phyloP scores from a whole-genome alignment of 2,329 filamentous ascomycete genomes.

The Ophiostoma sp. region DNA sequence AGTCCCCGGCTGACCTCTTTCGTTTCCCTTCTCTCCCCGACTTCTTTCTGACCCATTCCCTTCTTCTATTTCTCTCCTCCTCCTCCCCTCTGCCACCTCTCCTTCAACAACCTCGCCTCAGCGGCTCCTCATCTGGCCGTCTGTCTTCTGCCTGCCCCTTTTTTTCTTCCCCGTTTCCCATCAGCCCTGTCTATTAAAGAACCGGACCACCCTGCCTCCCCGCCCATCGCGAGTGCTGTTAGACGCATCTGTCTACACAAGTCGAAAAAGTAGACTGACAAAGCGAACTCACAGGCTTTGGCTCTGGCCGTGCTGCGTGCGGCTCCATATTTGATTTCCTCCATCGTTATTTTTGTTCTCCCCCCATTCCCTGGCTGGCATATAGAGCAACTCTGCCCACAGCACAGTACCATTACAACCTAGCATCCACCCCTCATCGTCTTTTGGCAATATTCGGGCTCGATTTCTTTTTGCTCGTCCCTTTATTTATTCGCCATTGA shows the following conservation, averaged over 20 bases:
- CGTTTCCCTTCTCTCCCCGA: neutral
- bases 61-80: neutral
- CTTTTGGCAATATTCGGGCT: constrained; percentile 2
- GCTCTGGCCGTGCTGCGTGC: neutral
- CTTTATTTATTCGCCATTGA: neutral
- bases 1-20: neutral
- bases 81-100: neutral
- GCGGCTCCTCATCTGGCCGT: neutral
- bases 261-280: constrained; percentile 3
- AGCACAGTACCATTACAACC: neutral
- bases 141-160: neutral
- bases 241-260: constrained; percentile 2
- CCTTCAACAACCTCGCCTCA: neutral
- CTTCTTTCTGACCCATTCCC: neutral
- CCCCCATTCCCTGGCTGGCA: neutral
- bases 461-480: neutral
- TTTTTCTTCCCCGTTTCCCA: neutral
- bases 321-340: constrained; percentile 8
- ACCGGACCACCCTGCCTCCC: neutral
- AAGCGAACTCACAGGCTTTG: neutral
- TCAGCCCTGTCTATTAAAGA: neutral
- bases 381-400: neutral
- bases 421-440: neutral
- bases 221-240: neutral
- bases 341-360: constrained; percentile 1